Evolutionary conservation across 2,329 filamentous ascomycete genomes (phyloP), one percentile per base, ranked within the genome.

Genomic region (Fusarium bulbicola): DNA sequence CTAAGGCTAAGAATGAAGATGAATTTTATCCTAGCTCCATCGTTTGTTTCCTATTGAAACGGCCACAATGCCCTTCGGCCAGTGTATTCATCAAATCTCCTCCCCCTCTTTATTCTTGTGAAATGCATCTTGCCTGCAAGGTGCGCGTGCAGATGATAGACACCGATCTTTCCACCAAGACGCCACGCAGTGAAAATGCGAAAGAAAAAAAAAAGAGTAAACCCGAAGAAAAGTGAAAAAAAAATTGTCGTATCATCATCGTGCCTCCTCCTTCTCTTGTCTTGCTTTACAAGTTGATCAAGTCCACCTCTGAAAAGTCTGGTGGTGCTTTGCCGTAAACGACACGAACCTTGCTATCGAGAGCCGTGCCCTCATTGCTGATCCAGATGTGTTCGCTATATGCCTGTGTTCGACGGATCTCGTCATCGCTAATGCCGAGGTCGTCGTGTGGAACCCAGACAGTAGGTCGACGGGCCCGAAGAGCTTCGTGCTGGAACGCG

Each of bases 371-470:
- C 80, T 97, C 93, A 81, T 98, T 98, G 77, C 93, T 97, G 79
- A 98, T 95, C 93, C 95, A 97, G 59, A 98, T 92, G 70, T 90
- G 87, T 66, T 93, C 90, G 79, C 92, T 95, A 80, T 95, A 93
- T 53, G 87, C 86, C 73, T 91, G 88, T 12, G 95, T 97, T 40
- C 93, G 87, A 78, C 87, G 87, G 49, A 98, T 92, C 84, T 99
- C 96, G 75, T 98, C 95, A 76, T 97, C 94, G 74, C 93, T 95
- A 64, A 99, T 89, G 10, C 96, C 96, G 10, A 98, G 82, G 74
- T 96, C 93, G 79, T 99, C 96, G 16, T 92, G 90, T 0, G 96
- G 96, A 49, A 99, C 93, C 96, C 96, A 99, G 32, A 99, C 91
- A 0, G 93, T 94, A 0, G 96, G 96, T 59, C 95, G 89, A 59